Evolutionary conservation across 257 asterid genomes (phyloP), one percentile per base, ranked within the genome.

Genomic region (Solanum tarijense): DNA sequence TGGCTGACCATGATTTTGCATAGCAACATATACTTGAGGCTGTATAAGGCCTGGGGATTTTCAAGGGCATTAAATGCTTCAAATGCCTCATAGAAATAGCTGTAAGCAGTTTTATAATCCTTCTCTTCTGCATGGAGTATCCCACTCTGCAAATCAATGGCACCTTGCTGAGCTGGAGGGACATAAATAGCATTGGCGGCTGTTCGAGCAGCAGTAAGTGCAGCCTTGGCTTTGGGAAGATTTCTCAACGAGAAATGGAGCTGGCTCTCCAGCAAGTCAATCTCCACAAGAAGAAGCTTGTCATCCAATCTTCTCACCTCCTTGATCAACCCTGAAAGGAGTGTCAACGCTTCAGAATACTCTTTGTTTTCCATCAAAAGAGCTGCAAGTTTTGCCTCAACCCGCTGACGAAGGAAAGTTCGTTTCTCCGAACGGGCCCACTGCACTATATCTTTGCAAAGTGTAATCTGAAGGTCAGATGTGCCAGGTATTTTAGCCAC

Each of bases 1-100:
- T 89, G 92, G 88, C 90, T 88, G 75, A 92, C 93, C 92, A 92
- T 92, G 88, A 92, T 89, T 86, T 92, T 92, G 89, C 93, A 92
- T 6, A 92, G 90, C 90, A 92, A 82, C 93, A 92, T 92, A 72
- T 92, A 92, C 78, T 92, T 92, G 36, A 92, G 93, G 90, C 93
- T 90, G 72, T 78, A 90, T 69, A 92, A 88, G 73, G 93, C 92
- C 87, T 90, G 92, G 31, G 92, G 91, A 87, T 91, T 91, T 52
- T 89, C 92, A 35, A 92, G 92, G 39, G 93, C 90, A 62, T 92
- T 92, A 85, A 92, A 92, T 38, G 93, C 92, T 83, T 91, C 93
- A 73, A 91, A 91, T 31, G 93, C 93, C 86, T 91, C 93, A 1
- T 83, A 87, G 74, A 90, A 91, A 76, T 90, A 92, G 60, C 93